A percentile compares a stretch with the other conserved stretches of the same genome.
phyloP scores from a whole-genome alignment of 2,329 filamentous ascomycete genomes.

The Diaporthe vexans region DNA sequence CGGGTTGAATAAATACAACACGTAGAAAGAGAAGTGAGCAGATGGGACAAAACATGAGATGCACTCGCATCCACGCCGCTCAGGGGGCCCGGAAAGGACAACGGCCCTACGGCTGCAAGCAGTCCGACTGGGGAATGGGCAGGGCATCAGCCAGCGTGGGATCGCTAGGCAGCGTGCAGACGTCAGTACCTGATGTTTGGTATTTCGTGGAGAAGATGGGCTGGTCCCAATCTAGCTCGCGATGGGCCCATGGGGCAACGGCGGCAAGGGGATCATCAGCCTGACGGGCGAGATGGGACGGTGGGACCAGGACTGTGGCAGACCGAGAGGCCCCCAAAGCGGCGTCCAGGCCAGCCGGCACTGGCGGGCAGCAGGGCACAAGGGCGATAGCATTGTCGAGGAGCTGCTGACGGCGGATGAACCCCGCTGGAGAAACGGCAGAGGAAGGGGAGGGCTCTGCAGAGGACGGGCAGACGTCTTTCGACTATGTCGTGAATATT shows the following conservation, averaged over 20 bases:
- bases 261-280: slow-evolving; percentile 23
- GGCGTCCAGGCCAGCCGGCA: not conserved
- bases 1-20: slow-evolving; percentile 36
- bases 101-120: slow-evolving; percentile 15
- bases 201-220: slow-evolving; percentile 29
- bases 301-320: not conserved
- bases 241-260: slow-evolving; percentile 24
- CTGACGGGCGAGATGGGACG: slow-evolving; percentile 15
- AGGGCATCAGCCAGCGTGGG: slow-evolving; percentile 11
- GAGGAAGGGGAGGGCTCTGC: slow-evolving; percentile 33
- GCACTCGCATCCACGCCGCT: slow-evolving; percentile 27
- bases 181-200: slow-evolving; percentile 28
- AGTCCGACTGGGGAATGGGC: slow-evolving; percentile 29
- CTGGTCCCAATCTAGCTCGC: slow-evolving; percentile 23
- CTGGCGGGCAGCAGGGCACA: slow-evolving; percentile 1
- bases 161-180: slow-evolving; percentile 33
- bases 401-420: slow-evolving; percentile 34
- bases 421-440: slow-evolving; percentile 38
- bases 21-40: slow-evolving; percentile 26
- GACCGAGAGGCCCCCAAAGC: not conserved
- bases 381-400: slow-evolving; percentile 6
- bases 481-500: slow-evolving; percentile 41
- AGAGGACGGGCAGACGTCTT: slow-evolving; percentile 34
- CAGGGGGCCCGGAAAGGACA: not conserved
- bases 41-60: slow-evolving; percentile 36